Conservation (phyloP, 768 basidiomycete species). For the Lentinus tigrinus region DNA sequence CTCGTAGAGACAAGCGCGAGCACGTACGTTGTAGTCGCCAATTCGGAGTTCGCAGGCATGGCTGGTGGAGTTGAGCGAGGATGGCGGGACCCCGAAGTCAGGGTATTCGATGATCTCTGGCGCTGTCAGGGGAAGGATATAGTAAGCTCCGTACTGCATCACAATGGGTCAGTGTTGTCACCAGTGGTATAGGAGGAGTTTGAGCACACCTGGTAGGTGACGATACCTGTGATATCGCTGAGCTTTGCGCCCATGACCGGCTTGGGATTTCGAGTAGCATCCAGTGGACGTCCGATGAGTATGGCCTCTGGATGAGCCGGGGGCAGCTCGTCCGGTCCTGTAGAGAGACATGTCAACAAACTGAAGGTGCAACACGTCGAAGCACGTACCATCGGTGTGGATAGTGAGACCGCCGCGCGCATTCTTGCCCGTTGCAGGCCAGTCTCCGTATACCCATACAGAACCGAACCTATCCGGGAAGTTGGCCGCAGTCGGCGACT, state of each 20-base stretch:
- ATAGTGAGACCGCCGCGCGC: conserved; percentile 54
- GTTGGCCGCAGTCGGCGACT: conserved; percentile 43
- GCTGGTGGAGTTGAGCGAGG: conserved; percentile 34
- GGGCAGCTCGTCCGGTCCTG: conserved; percentile 42
- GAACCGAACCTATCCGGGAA: conserved; percentile 56
- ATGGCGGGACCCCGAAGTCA: conserved; percentile 34
- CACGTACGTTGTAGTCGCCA: conserved; percentile 58
- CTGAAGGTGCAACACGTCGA: background rate
- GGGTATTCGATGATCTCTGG: conserved; percentile 45
- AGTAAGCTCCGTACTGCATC: conserved; percentile 47
- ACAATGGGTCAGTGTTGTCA: background rate
- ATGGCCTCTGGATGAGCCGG: conserved; percentile 59
- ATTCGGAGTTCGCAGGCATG: conserved; percentile 48
- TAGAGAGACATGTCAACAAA: background rate
- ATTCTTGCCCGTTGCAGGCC: conserved; percentile 56
- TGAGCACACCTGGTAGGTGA: conserved; percentile 45
- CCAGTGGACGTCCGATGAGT: conserved; percentile 53
- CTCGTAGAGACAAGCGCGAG: background rate
- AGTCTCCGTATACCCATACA: conserved; percentile 59
- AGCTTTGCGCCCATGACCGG: conserved; percentile 46
- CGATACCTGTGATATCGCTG: conserved; percentile 53
- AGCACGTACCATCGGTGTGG: conserved; percentile 35
- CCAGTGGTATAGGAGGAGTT: background rate
- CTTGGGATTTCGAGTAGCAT: conserved; percentile 49
- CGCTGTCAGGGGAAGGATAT: conserved; percentile 56